These are phyloP conservation scores for Mucor mucedo DNA, from an alignment of 371 early-diverging fungal species.

Conservation along the genomic window DNA sequence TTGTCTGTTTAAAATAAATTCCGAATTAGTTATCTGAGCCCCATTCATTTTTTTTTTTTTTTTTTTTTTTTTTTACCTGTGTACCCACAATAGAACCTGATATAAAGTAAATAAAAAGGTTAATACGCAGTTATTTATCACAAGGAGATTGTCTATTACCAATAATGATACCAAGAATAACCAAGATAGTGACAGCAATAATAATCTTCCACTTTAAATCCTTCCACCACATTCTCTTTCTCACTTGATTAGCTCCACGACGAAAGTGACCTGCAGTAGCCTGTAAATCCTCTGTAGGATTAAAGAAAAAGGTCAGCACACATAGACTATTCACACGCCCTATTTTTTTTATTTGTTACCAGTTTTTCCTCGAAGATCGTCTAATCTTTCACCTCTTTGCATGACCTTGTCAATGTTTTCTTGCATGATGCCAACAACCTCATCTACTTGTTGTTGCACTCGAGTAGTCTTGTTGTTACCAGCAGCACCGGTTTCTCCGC, in stretches of 20 bases:
- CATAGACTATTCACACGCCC: background rate
- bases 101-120: too few relatives aligned
- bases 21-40: conserved; percentile 17
- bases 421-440: conserved; percentile 95
- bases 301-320: background rate
- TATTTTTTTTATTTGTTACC: conserved; percentile 58
- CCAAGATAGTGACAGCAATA: conserved; percentile 72
- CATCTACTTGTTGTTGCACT: conserved; percentile 87
- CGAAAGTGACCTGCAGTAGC: conserved; percentile 82
- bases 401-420: conserved; percentile 92
- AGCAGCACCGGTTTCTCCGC: conserved; percentile 52
- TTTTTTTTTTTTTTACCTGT: conserved; percentile 7
- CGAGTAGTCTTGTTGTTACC: conserved; percentile 60
- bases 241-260: conserved; percentile 81
- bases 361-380: conserved; percentile 83
- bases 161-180: conserved; percentile 69
- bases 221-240: conserved; percentile 92
- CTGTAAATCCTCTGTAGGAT: conserved; percentile 75
- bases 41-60: conserved; percentile 8
- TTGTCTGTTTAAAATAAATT: conserved; percentile 15
- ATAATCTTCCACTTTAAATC: conserved; percentile 93
- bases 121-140: background rate
- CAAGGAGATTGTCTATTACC: conserved; percentile 12
- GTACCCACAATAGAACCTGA: too few relatives aligned
- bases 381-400: conserved; percentile 90